Evolutionary conservation across 208 protist genomes (phyloP), one percentile per base, ranked within the genome.

Genomic region (Endotrypanum monterogeii): DNA sequence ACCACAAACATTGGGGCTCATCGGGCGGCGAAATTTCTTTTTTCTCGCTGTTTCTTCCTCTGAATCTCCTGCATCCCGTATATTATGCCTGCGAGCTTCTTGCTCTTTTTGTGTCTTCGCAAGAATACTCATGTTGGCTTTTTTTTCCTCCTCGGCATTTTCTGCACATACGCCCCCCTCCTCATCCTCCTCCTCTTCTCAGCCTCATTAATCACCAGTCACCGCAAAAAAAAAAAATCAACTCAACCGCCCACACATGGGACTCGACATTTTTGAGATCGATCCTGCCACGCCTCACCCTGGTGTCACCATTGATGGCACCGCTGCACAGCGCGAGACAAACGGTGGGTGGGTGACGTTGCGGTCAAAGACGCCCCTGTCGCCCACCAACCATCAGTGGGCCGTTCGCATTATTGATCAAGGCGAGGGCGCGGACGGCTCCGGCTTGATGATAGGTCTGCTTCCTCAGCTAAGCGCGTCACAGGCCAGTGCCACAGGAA

Each of bases 271-370:
- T 9, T 78, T 97, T 30, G 92, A 98, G 73, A 82, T 97, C 18
- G 94, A 98, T 74, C 68, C 77, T 0, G 79, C 76, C 35, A 93
- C 91, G 3, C 92, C 92, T 1, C 94, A 98, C 71, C 91, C 91
- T 5, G 94, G 94, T 25, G 92, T 98, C 60, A 80, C 79, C 39
- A 83, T 97, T 62, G 86, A 93, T 39, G 90, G 87, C 55, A 82
- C 79, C 30, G 58, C 80, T 9, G 90, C 87, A 6, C 88, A 89
- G 70, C 82, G 92, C 28, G 90, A 98, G 72, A 96, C 92, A 18
- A 97, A 97, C 67, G 91, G 92, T 20, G 92, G 92, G 20, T 98
- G 94, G 92, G 94, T 98, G 56, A 98, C 94, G 61, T 82, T 98
- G 70, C 89, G 91, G 37, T 79, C 91, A 28, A 89, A 82, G 32